Base-by-base conservation (phyloP, 345 rosid species). In the Eucalyptus decipiens region DNA sequence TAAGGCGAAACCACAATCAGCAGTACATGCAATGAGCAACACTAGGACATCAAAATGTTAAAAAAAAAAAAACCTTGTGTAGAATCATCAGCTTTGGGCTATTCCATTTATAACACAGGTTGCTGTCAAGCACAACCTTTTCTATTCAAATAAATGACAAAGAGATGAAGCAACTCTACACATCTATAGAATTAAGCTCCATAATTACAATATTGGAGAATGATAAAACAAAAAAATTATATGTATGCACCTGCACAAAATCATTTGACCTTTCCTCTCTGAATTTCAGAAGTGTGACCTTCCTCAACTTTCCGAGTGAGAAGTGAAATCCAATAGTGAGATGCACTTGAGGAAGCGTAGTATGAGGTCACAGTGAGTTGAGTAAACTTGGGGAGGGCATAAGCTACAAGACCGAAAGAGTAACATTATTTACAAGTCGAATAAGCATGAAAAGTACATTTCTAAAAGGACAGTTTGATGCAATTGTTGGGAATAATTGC, bases 341-440 rank as follows among this genome's bases (percentile, higher is more conserved):
- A 95, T 49, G 95, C 98, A 92, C 99, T 98, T 85, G 99, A 95
- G 88, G 99, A 93, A 89, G 99, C 95, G 85, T 96, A 98, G 91
- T 96, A 97, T 30, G 99, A 97, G 37, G 98, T 95, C 88, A 95
- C 98, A 10, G 95, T 93, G 91, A 97, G 95, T 89, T 96, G 98
- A 89, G 97, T 90, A 92, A 97, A 97, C 95, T 92, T 91, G 23
- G 98, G 99, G 89, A 97, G 96, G 43, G 94, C 97, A 91, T 95
- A 95, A 86, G 96, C 99, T 97, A 89, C 89, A 47, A 85, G 87
- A 85, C 16, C 58, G 1, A 47, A 47, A 85, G 58, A 85, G 56
- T 21, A 28, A 47, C 26, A 10, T 85, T 48, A 47, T 28, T 85
- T 47, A 28, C 87, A 85, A 28, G 56, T 85, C 56, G 30, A 32